These are phyloP conservation scores for Claviceps arundinis DNA, from an alignment of 2,329 filamentous ascomycete genomes.

Conservation along the genomic window DNA sequence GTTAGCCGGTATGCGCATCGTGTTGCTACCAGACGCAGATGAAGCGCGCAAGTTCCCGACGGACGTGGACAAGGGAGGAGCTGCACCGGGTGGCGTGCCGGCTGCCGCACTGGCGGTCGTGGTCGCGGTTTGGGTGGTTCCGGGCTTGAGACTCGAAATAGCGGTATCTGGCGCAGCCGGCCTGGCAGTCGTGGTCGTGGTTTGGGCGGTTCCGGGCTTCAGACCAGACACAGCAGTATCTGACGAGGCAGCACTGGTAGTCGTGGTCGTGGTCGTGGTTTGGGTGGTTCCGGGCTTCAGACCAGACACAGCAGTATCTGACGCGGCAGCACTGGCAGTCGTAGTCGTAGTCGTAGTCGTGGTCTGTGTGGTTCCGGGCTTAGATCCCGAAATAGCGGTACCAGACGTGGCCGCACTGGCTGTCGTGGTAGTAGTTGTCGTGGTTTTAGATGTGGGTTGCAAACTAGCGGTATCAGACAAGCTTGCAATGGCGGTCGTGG, in stretches of 20 bases:
- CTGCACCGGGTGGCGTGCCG: constrained; percentile 11
- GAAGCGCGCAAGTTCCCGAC: constrained; percentile 11
- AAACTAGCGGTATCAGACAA: constrained; percentile 21
- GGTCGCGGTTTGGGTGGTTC: constrained; percentile 14
- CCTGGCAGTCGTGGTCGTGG: constrained; percentile 12
- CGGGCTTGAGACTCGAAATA: constrained; percentile 22
- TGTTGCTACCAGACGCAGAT: constrained; percentile 2
- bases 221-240: constrained; percentile 25
- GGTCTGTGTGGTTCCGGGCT: not conserved
- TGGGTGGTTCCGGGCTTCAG: constrained; percentile 22
- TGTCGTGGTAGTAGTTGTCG: constrained; percentile 10
- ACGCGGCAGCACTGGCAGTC: constrained; percentile 16
- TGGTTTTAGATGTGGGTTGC: constrained; percentile 23
- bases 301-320: constrained; percentile 25
- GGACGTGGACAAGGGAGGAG: constrained; percentile 12
- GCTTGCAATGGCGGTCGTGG: no score
- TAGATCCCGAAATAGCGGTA: constrained; percentile 24
- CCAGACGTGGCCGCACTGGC: constrained; percentile 20
- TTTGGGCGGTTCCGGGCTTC: constrained; percentile 21
- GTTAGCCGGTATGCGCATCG: not conserved
- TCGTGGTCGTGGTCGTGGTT: constrained; percentile 4
- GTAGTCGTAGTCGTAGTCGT: constrained; percentile 4
- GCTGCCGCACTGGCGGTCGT: constrained; percentile 17
- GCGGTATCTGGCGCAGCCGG: constrained; percentile 23
- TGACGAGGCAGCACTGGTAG: constrained; percentile 18